Base-by-base conservation (phyloP, 2,329 filamentous ascomycete genomes). In the Monilinia aucupariae region DNA sequence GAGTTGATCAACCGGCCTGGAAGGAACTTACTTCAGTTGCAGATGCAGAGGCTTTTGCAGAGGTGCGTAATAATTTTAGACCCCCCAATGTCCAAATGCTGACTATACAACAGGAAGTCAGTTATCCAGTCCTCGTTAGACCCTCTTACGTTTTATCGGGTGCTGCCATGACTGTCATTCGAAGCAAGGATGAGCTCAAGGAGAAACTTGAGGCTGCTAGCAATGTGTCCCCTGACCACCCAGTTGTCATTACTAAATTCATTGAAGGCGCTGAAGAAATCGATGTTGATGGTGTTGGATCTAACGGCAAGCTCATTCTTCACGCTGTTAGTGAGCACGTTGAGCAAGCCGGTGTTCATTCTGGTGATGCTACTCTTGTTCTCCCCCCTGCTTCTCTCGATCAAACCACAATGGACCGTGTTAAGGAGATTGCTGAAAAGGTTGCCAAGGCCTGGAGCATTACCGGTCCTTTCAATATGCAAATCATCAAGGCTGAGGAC, bases 381-480 rank as follows among this genome's bases (percentile, higher is more conserved):
- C 86, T 99, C 1, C 94, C 94, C 25, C 94, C 94, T 5, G 86
- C 81, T 67, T 89, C 84, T 74, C 85, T 97, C 30, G 90, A 96
- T 68, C 81, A 88, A 70, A 78, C 78, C 64, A 89, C 88, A 68
- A 89, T 96, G 84, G 85, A 84, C 68, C 91, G 94, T 65, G 85
- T 96, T 74, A 97, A 97, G 85, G 91, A 91, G 70, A 97, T 99
- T 71, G 93, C 94, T 20, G 78, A 92, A 77, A 97, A 96, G 84
- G 92, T 99, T 59, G 94, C 94, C 69, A 90, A 94, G 78, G 94
- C 94, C 54, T 97, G 93, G 91, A 92, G 84, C 74, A 97, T 97
- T 76, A 97, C 92, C 25, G 94, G 94, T 62, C 94, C 94, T 64
- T 99, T 97, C 86, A 99, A 99, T 84, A 97, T 99, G 93, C 94